Percentiles rank a stretch among this genome's conserved stretches.
Conservation (phyloP, 192 early-diverging fungal species). For the Backusella tuberculispora region DNA sequence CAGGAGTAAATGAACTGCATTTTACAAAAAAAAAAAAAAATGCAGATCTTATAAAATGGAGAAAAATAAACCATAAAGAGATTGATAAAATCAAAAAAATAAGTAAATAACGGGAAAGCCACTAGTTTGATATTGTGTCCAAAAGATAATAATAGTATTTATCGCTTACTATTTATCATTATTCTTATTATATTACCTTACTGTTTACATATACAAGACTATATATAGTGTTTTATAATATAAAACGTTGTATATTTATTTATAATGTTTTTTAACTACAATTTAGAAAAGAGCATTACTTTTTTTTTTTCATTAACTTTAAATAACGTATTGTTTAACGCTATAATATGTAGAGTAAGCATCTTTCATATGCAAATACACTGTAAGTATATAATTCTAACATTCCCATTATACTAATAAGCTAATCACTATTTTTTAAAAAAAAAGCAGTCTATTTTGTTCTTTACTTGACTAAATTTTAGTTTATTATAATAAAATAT, state of each 20-base stretch:
- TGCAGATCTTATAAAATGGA: slow-evolving; percentile 16
- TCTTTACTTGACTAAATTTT: background rate
- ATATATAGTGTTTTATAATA: background rate
- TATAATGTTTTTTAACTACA: background rate
- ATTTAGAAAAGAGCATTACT: background rate
- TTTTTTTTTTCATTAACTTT: background rate
- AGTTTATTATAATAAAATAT: background rate
- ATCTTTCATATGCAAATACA: background rate
- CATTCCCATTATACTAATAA: background rate
- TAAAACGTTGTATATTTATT: background rate
- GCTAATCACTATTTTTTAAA: background rate
- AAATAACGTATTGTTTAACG: background rate
- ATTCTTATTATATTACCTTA: background rate
- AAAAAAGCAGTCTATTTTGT: background rate
- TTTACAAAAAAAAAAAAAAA: background rate
- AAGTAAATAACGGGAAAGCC: background rate
- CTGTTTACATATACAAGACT: background rate
- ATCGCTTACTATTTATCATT: background rate
- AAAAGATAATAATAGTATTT: background rate
- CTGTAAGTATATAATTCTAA: background rate
- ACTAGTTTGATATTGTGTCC: background rate
- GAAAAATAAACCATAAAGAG: slow-evolving; percentile 11
- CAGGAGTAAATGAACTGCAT: slow-evolving; percentile 13
- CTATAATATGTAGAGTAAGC: background rate
- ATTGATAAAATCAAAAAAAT: slow-evolving; percentile 10